Conservation (phyloP, 768 basidiomycete species). For the Calocybe cyanea region DNA sequence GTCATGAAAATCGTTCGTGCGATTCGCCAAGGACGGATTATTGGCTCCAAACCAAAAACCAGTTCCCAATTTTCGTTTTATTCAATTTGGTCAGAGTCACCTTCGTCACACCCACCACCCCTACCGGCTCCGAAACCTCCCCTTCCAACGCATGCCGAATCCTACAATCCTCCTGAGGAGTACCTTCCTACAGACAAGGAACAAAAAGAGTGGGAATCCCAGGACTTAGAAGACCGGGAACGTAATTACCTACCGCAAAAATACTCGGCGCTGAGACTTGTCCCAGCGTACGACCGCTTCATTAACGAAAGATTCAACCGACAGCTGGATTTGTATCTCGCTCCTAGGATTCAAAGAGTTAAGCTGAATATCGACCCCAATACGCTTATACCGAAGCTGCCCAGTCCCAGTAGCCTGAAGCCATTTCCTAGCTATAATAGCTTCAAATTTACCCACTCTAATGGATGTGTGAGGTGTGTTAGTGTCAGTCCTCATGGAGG, state of each 20-base stretch:
- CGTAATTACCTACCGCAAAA: conserved; percentile 87
- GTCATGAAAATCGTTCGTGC: conserved; percentile 99
- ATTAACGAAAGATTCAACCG: conserved; percentile 92
- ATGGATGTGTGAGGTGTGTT: conserved; percentile 67
- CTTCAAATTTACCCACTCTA: conserved; percentile 65
- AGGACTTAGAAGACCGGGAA: conserved; percentile 87
- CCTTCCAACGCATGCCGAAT: conserved; percentile 92
- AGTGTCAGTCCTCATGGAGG: conserved; percentile 83
- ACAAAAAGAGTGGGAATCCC: conserved; percentile 74
- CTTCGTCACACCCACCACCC: conserved; percentile 76
- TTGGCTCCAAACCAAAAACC: conserved; percentile 85
- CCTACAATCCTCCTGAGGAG: conserved; percentile 97
- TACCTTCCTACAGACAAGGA: conserved; percentile 87
- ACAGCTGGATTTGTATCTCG: conserved; percentile 94
- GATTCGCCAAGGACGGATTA: conserved; percentile 91
- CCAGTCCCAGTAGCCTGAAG: conserved; percentile 83
- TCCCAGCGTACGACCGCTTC: conserved; percentile 88
- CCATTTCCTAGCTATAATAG: conserved; percentile 92
- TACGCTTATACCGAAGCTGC: conserved; percentile 89
- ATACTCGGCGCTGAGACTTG: conserved; percentile 77
- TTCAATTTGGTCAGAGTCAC: conserved; percentile 82
- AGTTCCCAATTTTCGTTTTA: conserved; percentile 69
- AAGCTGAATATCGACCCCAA: conserved; percentile 92
- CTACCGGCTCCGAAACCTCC: conserved; percentile 89
- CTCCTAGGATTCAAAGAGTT: conserved; percentile 82